Base-by-base conservation (phyloP, 208 protist species). In the Wallacemonas sp. region DNA sequence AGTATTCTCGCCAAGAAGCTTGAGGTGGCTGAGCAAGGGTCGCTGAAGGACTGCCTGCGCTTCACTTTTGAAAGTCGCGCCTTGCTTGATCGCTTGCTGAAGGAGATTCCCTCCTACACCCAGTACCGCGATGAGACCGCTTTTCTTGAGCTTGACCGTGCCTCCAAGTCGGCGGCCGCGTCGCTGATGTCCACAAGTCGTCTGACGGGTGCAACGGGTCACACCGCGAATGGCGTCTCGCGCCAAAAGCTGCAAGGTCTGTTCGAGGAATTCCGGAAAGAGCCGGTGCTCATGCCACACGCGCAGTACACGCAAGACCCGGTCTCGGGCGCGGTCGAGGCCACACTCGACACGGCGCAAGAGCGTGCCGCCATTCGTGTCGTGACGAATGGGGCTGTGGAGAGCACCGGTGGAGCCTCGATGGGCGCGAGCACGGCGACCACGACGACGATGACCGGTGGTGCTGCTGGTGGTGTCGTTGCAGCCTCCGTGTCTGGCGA, bases 11-110 rank as follows among this genome's bases (percentile, higher is more conserved):
- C 61, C 17, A 80, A 86, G 36, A 94, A 94, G 62, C 30, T 96
- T 44, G 38, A 65, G n/a, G 44, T 93, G 5, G 91, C 91, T 15
- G 78, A 90, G 45, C 66, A 44, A 3, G 84, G 91, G 0, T 93
- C 86, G 14, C 45, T 96, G 30, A 81, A 83, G 51, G 79, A 93
- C 56, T 87, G 82, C 65, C 75, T 96, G 41, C 65, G 82, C 31
- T 88, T 84, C 51, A 79, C 82, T 27, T 96, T 96, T 77, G 91
- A 96, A 68, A 80, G 76, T 11, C 81, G 86, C 42, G 68, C 84
- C 39, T 51, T 96, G 61, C 68, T 96, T 9, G 86, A 96, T 34
- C 81, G 85, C 5, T 62, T 96, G 51, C 67, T 96, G 24, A 93
- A 93, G 66, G 91, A 96, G 51, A 86, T 93, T 21, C 88, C 91